phyloP scores from a whole-genome alignment of 345 rosid genomes.

The Boechera divaricarpa region DNA sequence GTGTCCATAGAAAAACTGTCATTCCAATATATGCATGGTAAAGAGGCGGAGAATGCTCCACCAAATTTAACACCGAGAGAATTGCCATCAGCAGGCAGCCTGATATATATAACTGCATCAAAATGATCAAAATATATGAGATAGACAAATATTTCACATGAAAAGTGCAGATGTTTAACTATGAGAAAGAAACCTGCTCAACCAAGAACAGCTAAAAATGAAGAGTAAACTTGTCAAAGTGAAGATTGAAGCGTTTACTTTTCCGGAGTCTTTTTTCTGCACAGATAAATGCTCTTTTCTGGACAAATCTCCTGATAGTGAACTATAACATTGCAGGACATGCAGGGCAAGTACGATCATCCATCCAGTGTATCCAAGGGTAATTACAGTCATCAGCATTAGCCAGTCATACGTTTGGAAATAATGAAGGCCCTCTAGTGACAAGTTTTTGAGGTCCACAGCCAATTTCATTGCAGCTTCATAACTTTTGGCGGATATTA shows the following conservation, averaged over 20 bases:
- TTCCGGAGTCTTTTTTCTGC: conserved; percentile 59
- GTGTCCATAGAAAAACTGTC: conserved; percentile 93
- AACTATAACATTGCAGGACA: conserved; percentile 84
- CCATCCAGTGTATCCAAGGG: conserved; percentile 94
- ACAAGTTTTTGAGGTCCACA: conserved; percentile 78
- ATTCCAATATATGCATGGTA: conserved; percentile 86
- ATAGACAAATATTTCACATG: conserved; percentile 11
- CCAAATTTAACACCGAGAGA: conserved; percentile 52
- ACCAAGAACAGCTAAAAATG: conserved; percentile 8
- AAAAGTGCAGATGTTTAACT: background rate
- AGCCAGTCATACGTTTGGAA: conserved; percentile 97
- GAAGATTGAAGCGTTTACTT: conserved; percentile 55
- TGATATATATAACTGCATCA: conserved; percentile 61
- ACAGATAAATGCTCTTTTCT: conserved; percentile 55
- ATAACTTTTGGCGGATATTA: conserved; percentile 58
- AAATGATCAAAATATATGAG: conserved; percentile 42
- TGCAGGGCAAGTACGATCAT: conserved; percentile 84
- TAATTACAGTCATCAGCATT: conserved; percentile 85
- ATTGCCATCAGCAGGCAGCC: conserved; percentile 73
- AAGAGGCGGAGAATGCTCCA: conserved; percentile 88
- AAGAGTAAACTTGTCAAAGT: conserved; percentile 4
- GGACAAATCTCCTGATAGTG: conserved; percentile 57
- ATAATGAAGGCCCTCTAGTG: conserved; percentile 88
- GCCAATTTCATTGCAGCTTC: conserved; percentile 71
- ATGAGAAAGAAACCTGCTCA: conserved; percentile 3